Evolutionary conservation across 805 yeast genomes (phyloP).

Genomic region (Jamesozyma gamospora): DNA sequence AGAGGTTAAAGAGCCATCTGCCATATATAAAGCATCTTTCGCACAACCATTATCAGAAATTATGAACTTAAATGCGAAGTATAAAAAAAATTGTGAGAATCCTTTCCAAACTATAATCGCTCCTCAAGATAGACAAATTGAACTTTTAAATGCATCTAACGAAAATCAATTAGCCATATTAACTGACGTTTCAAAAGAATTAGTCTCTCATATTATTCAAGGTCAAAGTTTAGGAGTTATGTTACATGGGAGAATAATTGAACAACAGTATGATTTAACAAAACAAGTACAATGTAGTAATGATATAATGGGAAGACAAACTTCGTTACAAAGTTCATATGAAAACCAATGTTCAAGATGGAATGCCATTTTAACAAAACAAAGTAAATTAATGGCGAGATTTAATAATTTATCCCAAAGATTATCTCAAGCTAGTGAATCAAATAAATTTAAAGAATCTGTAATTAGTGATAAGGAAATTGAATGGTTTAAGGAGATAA

Average conservation of each 20-base stretch:
- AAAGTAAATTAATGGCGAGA: conserved; percentile 27
- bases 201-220: conserved; percentile 13
- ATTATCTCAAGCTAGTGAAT: conserved; percentile 16
- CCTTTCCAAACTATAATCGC: conserved; percentile 15
- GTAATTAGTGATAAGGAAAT: conserved; percentile 35
- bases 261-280: conserved; percentile 35
- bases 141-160: conserved; percentile 15
- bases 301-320: conserved; percentile 15
- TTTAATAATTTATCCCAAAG: conserved; percentile 22
- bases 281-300: conserved; percentile 30
- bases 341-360: conserved; percentile 10
- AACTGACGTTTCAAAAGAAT: conserved; percentile 17
- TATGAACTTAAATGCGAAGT: conserved; percentile 8
- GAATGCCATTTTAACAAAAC: conserved; percentile 23
- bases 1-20: background rate
- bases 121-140: conserved; percentile 15
- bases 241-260: conserved; percentile 29
- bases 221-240: conserved; percentile 29
- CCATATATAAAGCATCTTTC: conserved; percentile 3
- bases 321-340: conserved; percentile 8
- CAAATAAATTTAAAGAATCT: conserved; percentile 13
- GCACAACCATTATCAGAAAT: conserved; percentile 20
- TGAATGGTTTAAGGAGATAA: conserved; percentile 38
- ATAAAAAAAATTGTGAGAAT: conserved; percentile 8
- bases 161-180: conserved; percentile 22